phyloP scores from a whole-genome alignment of 2,329 filamentous ascomycete genomes.

The Ceratocystis ficicola region DNA sequence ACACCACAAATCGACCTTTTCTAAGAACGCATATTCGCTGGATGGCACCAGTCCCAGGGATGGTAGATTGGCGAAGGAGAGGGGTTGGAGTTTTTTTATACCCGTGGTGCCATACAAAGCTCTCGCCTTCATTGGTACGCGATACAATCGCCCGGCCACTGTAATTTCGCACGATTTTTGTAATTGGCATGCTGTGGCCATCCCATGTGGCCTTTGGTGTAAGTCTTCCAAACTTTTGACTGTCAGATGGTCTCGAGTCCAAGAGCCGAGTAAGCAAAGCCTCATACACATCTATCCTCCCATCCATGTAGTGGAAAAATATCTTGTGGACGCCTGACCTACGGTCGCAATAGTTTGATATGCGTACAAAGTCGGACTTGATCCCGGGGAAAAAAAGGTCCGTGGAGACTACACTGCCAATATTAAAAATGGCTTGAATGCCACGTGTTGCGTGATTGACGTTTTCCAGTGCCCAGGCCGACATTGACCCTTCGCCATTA shows the following conservation, averaged over 20 bases:
- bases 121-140: conserved; percentile 64
- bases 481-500: conserved; percentile 75
- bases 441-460: conserved; percentile 58
- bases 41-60: conserved; percentile 58
- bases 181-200: conserved; percentile 67
- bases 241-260: conserved; percentile 43
- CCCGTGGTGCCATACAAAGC: conserved; percentile 69
- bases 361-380: conserved; percentile 8
- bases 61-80: conserved; percentile 48
- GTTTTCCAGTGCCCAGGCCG: conserved; percentile 84
- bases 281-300: conserved; percentile 70
- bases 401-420: conserved; percentile 59
- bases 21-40: conserved; percentile 68
- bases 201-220: conserved; percentile 59
- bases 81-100: conserved; percentile 27
- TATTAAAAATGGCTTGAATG: conserved; percentile 64
- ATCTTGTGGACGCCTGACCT: conserved; percentile 34
- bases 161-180: conserved; percentile 77
- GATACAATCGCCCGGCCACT: conserved; percentile 71
- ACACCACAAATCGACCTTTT: conserved; percentile 68
- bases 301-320: conserved; percentile 73
- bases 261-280: conserved; percentile 68
- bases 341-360: conserved; percentile 12
- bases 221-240: conserved; percentile 48
- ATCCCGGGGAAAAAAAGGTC: conserved; percentile 38